phyloP scores from a whole-genome alignment of 2,329 filamentous ascomycete species.

The Exophiala spinifera region DNA sequence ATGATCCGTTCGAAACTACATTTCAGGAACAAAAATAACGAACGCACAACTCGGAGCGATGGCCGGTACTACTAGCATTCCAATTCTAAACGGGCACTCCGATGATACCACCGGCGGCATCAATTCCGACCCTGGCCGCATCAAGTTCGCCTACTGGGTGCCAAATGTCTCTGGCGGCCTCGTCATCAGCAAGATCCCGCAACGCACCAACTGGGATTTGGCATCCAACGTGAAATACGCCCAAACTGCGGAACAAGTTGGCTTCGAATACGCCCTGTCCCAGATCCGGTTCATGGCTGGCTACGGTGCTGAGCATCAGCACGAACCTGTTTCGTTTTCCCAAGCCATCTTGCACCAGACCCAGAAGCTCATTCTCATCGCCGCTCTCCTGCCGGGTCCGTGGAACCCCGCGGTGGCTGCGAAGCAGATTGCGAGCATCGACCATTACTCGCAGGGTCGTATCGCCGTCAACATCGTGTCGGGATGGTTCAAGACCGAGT shows the following conservation, averaged over 20 bases:
- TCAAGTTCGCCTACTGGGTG: conserved; percentile 54
- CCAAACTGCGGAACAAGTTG: conserved; percentile 46
- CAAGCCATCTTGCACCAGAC: conserved; percentile 50
- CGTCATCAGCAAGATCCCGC: conserved; percentile 53
- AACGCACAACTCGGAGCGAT: too few species aligned
- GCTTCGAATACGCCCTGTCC: conserved; percentile 52
- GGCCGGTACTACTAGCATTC: too few species aligned
- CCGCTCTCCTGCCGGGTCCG: conserved; percentile 50
- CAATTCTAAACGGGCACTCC: too few species aligned
- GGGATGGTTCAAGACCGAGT: conserved; percentile 55
- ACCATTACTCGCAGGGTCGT: conserved; percentile 50
- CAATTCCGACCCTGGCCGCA: conserved; percentile 43
- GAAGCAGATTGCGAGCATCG: conserved; percentile 54
- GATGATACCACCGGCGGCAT: conserved; percentile 18
- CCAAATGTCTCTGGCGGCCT: conserved; percentile 54
- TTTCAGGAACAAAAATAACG: too few species aligned
- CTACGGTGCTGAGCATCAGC: conserved; percentile 49
- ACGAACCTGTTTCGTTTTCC: conserved; percentile 53
- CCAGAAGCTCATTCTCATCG: conserved; percentile 50
- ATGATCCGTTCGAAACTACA: too few species aligned
- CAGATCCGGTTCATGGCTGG: conserved; percentile 55
- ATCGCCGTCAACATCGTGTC: conserved; percentile 49
- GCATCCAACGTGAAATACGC: conserved; percentile 50
- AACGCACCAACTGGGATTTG: conserved; percentile 50
- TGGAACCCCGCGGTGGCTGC: conserved; percentile 53